These are phyloP conservation scores for Neurospora sp. DNA, from an alignment of 495 filamentous ascomycete genomes.

Conservation along the genomic window DNA sequence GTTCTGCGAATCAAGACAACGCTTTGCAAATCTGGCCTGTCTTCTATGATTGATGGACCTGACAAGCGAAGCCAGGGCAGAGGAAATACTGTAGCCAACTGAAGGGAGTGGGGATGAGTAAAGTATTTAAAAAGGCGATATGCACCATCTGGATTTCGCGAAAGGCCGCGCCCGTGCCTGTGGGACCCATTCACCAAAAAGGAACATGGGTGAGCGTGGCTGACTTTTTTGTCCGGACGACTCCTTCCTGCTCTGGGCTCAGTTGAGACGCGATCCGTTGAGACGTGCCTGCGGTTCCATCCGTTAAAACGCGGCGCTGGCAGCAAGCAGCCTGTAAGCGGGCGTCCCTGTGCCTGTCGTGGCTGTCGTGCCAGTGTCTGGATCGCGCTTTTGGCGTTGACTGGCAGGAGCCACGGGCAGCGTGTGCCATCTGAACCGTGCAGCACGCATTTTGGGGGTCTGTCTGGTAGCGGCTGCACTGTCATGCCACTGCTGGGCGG, in stretches of 20 bases:
- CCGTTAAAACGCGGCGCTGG: not conserved
- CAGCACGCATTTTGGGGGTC: not conserved
- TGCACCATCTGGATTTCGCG: not conserved
- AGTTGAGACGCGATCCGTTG: not conserved
- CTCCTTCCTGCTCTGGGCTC: not conserved
- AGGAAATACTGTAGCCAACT: not conserved
- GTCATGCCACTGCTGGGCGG: not conserved
- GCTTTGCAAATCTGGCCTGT: not conserved
- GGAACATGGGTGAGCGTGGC: not conserved
- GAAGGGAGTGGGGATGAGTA: not conserved
- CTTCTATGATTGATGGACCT: not conserved
- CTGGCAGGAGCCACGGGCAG: not conserved
- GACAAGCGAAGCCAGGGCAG: not conserved
- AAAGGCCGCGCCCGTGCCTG: not conserved
- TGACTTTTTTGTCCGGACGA: not conserved
- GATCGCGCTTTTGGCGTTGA: not conserved
- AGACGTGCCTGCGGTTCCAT: not conserved
- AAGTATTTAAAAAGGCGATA: not conserved
- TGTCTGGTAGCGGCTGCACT: not conserved
- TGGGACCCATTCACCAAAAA: not conserved
- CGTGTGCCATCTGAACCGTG: not conserved
- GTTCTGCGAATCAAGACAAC: not conserved
- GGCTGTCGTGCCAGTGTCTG: not conserved
- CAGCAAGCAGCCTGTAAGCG: not conserved
- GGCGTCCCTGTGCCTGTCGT: not conserved